Evolutionary conservation across 139 green algal genomes (phyloP).

Genomic region (Gonium pectorale): DNA sequence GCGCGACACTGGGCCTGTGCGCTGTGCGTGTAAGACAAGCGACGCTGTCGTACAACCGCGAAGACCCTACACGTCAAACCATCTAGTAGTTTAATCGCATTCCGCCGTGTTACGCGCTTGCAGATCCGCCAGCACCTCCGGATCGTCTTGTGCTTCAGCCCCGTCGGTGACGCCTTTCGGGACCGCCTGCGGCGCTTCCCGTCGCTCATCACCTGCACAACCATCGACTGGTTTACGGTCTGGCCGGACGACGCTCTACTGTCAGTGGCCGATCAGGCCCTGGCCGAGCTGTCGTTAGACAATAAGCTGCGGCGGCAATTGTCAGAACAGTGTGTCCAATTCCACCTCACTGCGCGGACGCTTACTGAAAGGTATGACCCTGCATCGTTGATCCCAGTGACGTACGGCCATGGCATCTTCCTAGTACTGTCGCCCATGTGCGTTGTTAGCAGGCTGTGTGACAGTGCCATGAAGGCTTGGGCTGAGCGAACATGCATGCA

Average conservation of each 20-base stretch:
- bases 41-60: no score
- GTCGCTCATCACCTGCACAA: slow-evolving; percentile 82
- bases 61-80: no score
- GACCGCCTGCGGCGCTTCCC: slow-evolving; percentile 81
- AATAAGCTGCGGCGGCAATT: slow-evolving; percentile 25
- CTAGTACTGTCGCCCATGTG: no score
- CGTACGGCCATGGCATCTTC: no score
- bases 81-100: no score
- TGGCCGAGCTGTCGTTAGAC: slow-evolving; percentile 68
- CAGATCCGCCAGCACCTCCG: slow-evolving; percentile 74
- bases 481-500: no score
- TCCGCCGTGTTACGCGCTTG: background rate
- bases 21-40: no score
- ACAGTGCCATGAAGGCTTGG: no score
- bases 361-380: slow-evolving; percentile 41
- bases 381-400: no score
- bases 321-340: slow-evolving; percentile 55
- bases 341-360: slow-evolving; percentile 30
- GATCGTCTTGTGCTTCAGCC: slow-evolving; percentile 77
- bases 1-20: no score
- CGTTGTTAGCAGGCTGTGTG: no score
- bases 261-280: slow-evolving; percentile 64
- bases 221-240: slow-evolving; percentile 79
- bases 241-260: slow-evolving; percentile 65
- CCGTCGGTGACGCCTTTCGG: slow-evolving; percentile 78